Percentiles rank a stretch among this genome's conserved stretches.
phyloP scores from a whole-genome alignment of 2,329 filamentous ascomycete genomes.

The Sphaerulina vaccinii region DNA sequence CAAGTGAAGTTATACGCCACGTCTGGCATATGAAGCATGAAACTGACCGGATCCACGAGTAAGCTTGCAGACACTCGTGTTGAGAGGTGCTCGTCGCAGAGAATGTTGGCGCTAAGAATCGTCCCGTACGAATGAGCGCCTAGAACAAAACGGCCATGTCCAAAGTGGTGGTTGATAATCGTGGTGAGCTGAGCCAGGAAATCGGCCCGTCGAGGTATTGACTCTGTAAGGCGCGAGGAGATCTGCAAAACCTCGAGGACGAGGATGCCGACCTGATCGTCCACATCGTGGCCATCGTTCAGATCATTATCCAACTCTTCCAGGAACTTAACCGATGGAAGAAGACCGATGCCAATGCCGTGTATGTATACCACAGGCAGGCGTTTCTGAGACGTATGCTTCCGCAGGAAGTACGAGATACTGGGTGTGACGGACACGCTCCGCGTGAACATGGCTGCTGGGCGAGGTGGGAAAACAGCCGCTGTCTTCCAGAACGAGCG shows the following conservation, averaged over 20 bases:
- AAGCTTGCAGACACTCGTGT: constrained; percentile 50
- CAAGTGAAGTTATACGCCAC: constrained; percentile 71
- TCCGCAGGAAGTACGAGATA: constrained; percentile 65
- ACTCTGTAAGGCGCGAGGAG: constrained; percentile 60
- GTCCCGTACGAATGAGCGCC: constrained; percentile 63
- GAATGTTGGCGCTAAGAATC: constrained; percentile 61
- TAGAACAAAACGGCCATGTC: constrained; percentile 59
- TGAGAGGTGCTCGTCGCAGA: constrained; percentile 50
- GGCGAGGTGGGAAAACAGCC: constrained; percentile 60
- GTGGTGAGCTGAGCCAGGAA: constrained; percentile 57
- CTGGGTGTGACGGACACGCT: constrained; percentile 50
- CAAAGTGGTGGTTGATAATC: constrained; percentile 61
- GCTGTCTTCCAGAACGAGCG: constrained; percentile 35
- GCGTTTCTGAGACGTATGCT: constrained; percentile 58
- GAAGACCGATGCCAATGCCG: constrained; percentile 68
- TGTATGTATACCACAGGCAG: constrained; percentile 67
- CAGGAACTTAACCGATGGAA: constrained; percentile 61
- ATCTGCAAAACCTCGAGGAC: constrained; percentile 66
- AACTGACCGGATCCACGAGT: constrained; percentile 63
- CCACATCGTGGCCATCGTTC: constrained; percentile 24
- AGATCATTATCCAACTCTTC: constrained; percentile 47
- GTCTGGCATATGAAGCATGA: constrained; percentile 67
- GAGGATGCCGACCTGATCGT: constrained; percentile 60
- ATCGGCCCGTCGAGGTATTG: constrained; percentile 52
- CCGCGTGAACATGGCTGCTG: constrained; percentile 50